phyloP scores from a whole-genome alignment of 2,329 filamentous ascomycete genomes.

The Phaeomoniella chlamydospora region DNA sequence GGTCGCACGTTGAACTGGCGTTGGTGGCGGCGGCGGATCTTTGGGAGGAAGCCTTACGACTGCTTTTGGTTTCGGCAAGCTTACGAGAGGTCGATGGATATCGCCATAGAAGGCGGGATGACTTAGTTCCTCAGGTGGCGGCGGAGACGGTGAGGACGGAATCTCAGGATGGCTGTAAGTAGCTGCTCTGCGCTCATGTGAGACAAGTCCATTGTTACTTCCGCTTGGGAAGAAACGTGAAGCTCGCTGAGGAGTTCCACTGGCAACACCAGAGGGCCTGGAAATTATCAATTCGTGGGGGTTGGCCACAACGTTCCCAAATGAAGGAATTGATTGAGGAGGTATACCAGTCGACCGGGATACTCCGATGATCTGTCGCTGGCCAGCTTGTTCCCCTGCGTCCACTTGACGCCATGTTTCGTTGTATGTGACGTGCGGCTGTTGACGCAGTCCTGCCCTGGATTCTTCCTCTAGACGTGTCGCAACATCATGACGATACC shows the following conservation, averaged over 20 bases:
- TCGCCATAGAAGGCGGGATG: slow-evolving; percentile 42
- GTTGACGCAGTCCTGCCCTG: slow-evolving; percentile 15
- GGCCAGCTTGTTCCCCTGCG: slow-evolving; percentile 22
- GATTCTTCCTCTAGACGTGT: slow-evolving; percentile 23
- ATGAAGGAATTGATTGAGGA: slow-evolving; percentile 16
- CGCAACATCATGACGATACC: slow-evolving; percentile 23
- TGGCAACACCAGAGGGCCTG: slow-evolving; percentile 15
- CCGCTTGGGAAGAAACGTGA: slow-evolving; percentile 32
- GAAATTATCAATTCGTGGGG: slow-evolving; percentile 20
- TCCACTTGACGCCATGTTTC: slow-evolving; percentile 33
- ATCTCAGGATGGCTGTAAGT: slow-evolving; percentile 16
- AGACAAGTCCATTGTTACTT: slow-evolving; percentile 6
- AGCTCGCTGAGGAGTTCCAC: slow-evolving; percentile 22
- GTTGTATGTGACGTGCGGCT: slow-evolving; percentile 21
- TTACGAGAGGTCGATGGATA: slow-evolving; percentile 36
- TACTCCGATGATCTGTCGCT: slow-evolving; percentile 22
- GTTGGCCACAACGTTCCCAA: slow-evolving; percentile 21
- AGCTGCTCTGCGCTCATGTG: slow-evolving; percentile 20
- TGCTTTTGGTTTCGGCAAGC: slow-evolving; percentile 47
- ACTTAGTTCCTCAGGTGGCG: slow-evolving; percentile 41
- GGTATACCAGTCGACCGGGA: slow-evolving; percentile 17
- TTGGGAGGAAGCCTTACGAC: slow-evolving; percentile 59
- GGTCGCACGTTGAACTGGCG: slow-evolving; percentile 11
- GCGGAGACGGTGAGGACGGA: slow-evolving; percentile 30
- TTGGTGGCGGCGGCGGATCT: slow-evolving; percentile 12